Percentiles rank a stretch among this genome's conserved stretches.
Evolutionary conservation across 83 land plant genomes (phyloP).

Genomic region (Isoetes engelmannii): DNA sequence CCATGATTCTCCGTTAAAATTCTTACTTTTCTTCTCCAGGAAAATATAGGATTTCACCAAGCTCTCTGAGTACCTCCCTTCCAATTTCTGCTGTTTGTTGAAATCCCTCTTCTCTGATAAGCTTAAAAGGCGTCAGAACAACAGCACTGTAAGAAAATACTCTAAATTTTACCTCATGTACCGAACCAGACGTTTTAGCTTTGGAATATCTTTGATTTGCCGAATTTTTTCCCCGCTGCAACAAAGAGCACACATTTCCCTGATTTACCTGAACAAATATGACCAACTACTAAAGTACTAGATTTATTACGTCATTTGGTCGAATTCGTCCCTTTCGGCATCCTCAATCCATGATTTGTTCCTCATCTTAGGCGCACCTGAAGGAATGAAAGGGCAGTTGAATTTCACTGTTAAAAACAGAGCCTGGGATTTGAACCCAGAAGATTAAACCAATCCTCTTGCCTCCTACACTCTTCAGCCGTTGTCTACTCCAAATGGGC

Average conservation of each 20-base stretch:
- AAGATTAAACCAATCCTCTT: no score
- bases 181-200: conserved; percentile 20
- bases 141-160: not conserved
- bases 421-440: no score
- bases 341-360: conserved; percentile 13
- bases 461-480: no score
- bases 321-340: conserved; percentile 23
- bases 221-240: conserved; percentile 26
- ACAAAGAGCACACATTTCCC: not conserved
- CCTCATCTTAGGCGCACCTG: no score
- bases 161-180: conserved; percentile 18
- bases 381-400: no score
- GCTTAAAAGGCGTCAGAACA: no score
- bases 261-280: conserved; percentile 1
- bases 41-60: conserved; percentile 18
- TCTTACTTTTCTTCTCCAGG: conserved; percentile 15
- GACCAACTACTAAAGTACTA: not conserved
- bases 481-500: no score
- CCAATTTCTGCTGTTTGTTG: conserved; percentile 26
- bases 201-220: conserved; percentile 7
- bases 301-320: conserved; percentile 21
- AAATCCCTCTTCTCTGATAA: conserved; percentile 30
- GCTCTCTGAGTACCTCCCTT: conserved; percentile 16
- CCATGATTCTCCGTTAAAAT: not conserved
- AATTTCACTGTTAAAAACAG: no score